Evolutionary conservation across 306 rosid species (phyloP).

Genomic region (Begonia masoniana): DNA sequence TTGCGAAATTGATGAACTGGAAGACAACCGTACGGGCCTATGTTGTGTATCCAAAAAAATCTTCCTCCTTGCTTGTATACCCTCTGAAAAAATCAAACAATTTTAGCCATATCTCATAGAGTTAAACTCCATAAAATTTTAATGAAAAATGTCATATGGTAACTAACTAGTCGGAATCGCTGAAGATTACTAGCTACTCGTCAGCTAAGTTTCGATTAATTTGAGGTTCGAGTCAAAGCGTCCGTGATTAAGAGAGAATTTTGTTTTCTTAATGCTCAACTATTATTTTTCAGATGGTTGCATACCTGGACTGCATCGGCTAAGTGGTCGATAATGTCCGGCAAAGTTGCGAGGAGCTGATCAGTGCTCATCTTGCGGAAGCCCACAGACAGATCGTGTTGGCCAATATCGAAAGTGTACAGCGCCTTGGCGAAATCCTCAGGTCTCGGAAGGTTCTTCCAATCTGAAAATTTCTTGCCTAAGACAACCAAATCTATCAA

Average conservation of each 20-base stretch:
- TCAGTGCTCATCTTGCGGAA: neutral
- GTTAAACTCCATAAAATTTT: neutral
- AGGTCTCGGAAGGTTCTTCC: neutral
- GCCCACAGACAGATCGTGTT: constrained; percentile 10
- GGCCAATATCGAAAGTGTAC: constrained; percentile 14
- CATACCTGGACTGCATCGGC: neutral
- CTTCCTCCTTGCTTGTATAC: constrained; percentile 24
- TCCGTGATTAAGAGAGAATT: neutral
- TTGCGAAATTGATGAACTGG: constrained; percentile 2
- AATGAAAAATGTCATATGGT: neutral
- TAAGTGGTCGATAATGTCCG: constrained; percentile 3
- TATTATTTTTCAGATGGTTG: neutral
- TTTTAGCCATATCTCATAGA: too few relatives aligned
- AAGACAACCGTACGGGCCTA: constrained; percentile 36
- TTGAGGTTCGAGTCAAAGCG: neutral
- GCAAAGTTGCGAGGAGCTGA: neutral
- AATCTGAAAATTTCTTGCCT: neutral
- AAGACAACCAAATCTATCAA: neutral
- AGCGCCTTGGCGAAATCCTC: constrained; percentile 5
- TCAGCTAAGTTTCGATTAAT: too few relatives aligned
- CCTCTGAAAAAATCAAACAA: neutral
- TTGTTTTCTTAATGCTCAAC: neutral
- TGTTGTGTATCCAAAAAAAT: constrained; percentile 29
- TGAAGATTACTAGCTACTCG: too few relatives aligned
- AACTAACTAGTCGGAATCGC: too few relatives aligned